Percentiles rank a stretch among this genome's conserved stretches.
Conservation (phyloP, 805 yeast species). For the Candida pseudofarinosa region DNA sequence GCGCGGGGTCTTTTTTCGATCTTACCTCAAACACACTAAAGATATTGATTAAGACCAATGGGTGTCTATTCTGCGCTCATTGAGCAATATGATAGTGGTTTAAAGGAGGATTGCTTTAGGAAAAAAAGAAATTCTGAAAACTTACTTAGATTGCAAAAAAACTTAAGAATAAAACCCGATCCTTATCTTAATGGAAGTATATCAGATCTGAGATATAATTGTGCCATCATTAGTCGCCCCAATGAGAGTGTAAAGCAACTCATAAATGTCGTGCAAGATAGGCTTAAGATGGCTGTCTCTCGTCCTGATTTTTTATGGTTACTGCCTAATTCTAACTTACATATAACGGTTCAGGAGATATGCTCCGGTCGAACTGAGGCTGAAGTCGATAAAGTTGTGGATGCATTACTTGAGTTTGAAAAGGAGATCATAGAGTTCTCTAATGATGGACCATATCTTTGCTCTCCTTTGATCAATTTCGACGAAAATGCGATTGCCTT, state of each 20-base stretch:
- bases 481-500: slow-evolving; percentile 4
- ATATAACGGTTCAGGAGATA: slow-evolving; percentile 1
- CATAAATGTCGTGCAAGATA: neutral
- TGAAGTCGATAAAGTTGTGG: neutral
- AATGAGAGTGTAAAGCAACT: neutral
- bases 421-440: neutral
- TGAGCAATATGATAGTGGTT: neutral
- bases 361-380: neutral
- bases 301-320: neutral
- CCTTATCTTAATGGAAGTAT: neutral
- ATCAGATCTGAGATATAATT: neutral
- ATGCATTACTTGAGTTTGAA: neutral
- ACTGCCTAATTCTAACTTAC: neutral
- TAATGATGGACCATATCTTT: slow-evolving; percentile 1
- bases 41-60: too few species aligned
- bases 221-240: slow-evolving; percentile 1
- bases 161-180: slow-evolving; percentile 1
- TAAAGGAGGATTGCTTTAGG: slow-evolving; percentile 1
- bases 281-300: neutral
- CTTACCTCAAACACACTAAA: too few species aligned
- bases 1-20: too few species aligned
- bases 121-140: neutral
- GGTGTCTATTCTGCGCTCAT: neutral
- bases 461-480: neutral
- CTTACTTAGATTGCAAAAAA: neutral